These are phyloP conservation scores for Blastobotrys buckinghamii DNA, from an alignment of 1,139 yeast species.

Conservation along the genomic window DNA sequence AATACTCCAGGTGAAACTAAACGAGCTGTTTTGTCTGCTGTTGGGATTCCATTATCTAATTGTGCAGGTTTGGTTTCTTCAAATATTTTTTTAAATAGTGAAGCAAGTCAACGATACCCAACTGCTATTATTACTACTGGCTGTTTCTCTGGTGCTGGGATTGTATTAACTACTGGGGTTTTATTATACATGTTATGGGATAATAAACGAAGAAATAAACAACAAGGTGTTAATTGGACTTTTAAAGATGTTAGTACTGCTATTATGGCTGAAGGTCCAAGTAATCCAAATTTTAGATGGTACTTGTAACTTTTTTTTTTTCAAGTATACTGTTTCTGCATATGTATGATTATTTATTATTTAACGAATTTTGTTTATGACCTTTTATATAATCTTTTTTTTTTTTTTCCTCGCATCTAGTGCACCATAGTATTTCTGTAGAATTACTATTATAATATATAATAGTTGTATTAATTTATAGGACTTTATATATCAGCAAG, in stretches of 20 bases:
- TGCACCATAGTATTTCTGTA: too few species aligned
- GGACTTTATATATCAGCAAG: too few species aligned
- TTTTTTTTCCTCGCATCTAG: too few species aligned
- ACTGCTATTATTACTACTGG: conserved; percentile 48
- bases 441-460: too few species aligned
- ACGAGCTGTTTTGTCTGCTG: conserved; percentile 45
- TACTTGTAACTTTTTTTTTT: background rate
- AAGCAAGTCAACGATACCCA: conserved; percentile 44
- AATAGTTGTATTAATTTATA: too few species aligned
- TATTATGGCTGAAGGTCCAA: conserved; percentile 42
- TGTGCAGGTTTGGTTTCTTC: conserved; percentile 54
- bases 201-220: conserved; percentile 39
- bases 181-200: conserved; percentile 32
- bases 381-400: too few species aligned
- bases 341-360: background rate
- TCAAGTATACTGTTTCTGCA: background rate
- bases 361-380: background rate
- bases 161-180: conserved; percentile 34
- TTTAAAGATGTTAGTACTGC: conserved; percentile 43
- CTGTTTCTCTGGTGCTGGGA: conserved; percentile 39
- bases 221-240: conserved; percentile 40
- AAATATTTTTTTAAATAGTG: conserved; percentile 46
- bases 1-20: conserved; percentile 45
- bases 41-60: conserved; percentile 50
- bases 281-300: conserved; percentile 44